Evolutionary conservation across 805 yeast species (phyloP).

Genomic region (Lachancea cidri): DNA sequence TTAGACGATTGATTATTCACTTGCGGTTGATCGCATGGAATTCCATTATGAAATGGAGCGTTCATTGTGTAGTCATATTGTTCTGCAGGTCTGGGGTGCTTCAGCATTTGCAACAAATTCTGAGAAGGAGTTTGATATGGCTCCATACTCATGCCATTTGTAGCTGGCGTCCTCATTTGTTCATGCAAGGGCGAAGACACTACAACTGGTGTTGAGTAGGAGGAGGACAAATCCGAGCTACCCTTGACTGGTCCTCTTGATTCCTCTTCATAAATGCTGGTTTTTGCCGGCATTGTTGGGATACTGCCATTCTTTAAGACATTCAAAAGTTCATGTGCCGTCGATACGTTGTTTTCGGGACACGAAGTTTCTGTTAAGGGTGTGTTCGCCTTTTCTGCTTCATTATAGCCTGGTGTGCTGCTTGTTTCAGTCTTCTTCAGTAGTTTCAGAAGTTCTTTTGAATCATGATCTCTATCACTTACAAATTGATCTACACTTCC

Average conservation of each 20-base stretch:
- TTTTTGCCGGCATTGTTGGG: too few relatives aligned
- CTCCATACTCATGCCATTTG: background rate
- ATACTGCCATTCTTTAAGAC: conserved; percentile 6
- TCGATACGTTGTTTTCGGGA: background rate
- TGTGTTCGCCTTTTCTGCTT: too few relatives aligned
- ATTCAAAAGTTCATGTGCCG: conserved; percentile 2
- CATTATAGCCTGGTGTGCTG: background rate
- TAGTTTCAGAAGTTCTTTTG: background rate
- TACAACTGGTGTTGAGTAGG: background rate
- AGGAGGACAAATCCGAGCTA: too few relatives aligned
- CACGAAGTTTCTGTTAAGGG: background rate
- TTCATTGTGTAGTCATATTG: background rate
- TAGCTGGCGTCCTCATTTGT: background rate
- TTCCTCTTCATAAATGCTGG: too few relatives aligned
- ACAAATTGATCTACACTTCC: background rate
- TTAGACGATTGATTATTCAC: conserved; percentile 14
- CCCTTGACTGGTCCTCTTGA: too few relatives aligned
- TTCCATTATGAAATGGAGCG: background rate
- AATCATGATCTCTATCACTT: background rate
- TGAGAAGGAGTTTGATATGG: conserved; percentile 13
- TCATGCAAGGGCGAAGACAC: background rate
- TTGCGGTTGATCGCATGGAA: conserved; percentile 3
- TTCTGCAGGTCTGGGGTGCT: conserved; percentile 11
- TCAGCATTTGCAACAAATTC: conserved; percentile 19
- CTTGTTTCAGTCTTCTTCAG: background rate